These are phyloP conservation scores for Pseudogymnoascus sp. DNA, from an alignment of 2,329 filamentous ascomycete species.

Conservation along the genomic window DNA sequence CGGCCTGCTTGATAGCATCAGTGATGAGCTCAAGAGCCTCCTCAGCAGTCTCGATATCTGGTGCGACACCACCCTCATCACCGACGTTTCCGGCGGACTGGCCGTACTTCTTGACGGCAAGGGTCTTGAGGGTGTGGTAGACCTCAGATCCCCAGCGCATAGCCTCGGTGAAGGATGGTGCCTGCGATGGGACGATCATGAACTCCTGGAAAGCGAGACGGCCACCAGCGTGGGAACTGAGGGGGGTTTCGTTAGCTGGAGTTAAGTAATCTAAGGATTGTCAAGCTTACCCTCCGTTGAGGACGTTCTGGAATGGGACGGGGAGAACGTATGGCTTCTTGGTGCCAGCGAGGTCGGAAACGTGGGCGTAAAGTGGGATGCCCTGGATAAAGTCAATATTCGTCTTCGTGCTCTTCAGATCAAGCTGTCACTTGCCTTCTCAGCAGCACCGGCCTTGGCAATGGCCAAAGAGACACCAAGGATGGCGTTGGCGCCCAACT, in stretches of 20 bases:
- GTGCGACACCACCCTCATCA: conserved; percentile 98
- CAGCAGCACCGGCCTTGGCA: conserved; percentile 82
- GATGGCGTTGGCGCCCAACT: conserved; percentile 82
- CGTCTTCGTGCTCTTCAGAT: conserved; percentile 13
- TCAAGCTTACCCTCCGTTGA: conserved; percentile 56
- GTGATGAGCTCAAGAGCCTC: conserved; percentile 96
- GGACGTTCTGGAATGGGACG: conserved; percentile 88
- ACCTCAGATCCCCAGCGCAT: conserved; percentile 95
- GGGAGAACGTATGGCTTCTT: conserved; percentile 89
- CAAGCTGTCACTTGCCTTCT: conserved; percentile 52
- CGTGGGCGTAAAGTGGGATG: conserved; percentile 78
- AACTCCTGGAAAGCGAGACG: conserved; percentile 93
- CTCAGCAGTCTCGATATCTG: conserved; percentile 93
- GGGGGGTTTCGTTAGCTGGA: conserved; percentile 15
- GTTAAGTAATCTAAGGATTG: conserved; percentile 21
- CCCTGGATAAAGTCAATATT: conserved; percentile 37
- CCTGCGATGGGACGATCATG: conserved; percentile 84
- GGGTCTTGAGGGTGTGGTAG: conserved; percentile 93
- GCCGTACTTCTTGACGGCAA: conserved; percentile 99
- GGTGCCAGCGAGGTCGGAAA: conserved; percentile 79
- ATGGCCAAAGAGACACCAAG: conserved; percentile 77
- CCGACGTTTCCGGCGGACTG: conserved; percentile 98
- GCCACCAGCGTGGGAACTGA: conserved; percentile 90
- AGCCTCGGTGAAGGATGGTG: conserved; percentile 88
- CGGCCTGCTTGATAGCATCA: conserved; percentile 86